Base-by-base conservation (phyloP, 176 grass and related monocot genomes). In the Thalia dealbata region DNA sequence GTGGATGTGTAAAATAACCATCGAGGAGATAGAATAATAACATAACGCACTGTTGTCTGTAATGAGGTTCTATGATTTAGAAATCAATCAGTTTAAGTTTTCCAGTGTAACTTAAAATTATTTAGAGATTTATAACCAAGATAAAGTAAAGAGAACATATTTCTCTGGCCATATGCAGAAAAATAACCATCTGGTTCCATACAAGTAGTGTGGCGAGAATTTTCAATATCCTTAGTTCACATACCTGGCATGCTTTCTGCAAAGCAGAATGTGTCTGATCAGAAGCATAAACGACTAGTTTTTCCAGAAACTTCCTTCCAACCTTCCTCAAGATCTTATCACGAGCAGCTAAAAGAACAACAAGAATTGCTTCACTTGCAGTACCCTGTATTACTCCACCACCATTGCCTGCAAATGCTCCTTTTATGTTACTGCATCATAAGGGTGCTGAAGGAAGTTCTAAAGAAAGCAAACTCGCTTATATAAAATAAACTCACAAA, bases 181-280 rank as follows among this genome's bases (percentile, higher is more conserved):
- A 45, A 69, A n/a, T 69, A 41, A 12, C 23, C 22, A 44, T 69
- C 3, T 15, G 27, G 10, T 70, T 23, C 35, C 21, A 46, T 50
- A 41, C 45, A 22, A 41, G 11, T 44, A 41, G 8, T 10, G 26
- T 11, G 10, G 10, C 2, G 2, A 68, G 21, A 43, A 10, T 10
- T n/a, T 42, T n/a, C 18, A 35, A 44, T 67, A 12, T 42, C 15
- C 27, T 29, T 3, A 52, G 25, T 18, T 28, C 4, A 29, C 3
- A 50, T 71, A 78, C 76, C 52, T 78, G 76, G 51, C 66, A 71
- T 78, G 67, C 76, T 67, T 78, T 78, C 28, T 71, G 65, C 52
- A 78, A 9, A 78, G 76, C 76, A 61, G 76, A 78, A 44, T 78
- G 76, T 78, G 76, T 78, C 42, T 78, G 76, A 61, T 78, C 76